Conservation (phyloP, 495 filamentous ascomycete species). For the Immersiella caudata region DNA sequence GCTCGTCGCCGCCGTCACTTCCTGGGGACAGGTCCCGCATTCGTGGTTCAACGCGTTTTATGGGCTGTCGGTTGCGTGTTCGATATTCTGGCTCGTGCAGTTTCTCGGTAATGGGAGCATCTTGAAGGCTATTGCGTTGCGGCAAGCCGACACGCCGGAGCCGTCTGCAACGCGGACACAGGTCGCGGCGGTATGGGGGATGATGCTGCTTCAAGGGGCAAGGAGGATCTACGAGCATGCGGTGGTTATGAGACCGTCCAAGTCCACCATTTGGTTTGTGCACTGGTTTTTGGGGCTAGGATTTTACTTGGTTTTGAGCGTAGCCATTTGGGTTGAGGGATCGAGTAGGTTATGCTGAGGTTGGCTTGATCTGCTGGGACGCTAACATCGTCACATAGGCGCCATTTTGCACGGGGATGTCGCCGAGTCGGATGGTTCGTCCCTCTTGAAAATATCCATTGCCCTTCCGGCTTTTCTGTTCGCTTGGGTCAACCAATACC, state of each 20-base stretch:
- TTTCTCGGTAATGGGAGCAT: slow-evolving; percentile 59
- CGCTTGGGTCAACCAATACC: slow-evolving; percentile 77
- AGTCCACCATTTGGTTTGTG: slow-evolving; percentile 75
- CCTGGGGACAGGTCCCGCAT: slow-evolving; percentile 69
- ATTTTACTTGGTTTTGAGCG: slow-evolving; percentile 72
- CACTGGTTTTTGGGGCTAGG: slow-evolving; percentile 78
- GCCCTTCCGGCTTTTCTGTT: slow-evolving; percentile 68
- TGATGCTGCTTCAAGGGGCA: slow-evolving; percentile 73
- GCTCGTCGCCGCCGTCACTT: slow-evolving; percentile 37
- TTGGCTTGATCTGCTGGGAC: slow-evolving; percentile 15
- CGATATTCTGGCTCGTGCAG: slow-evolving; percentile 76
- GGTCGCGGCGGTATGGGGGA: slow-evolving; percentile 64
- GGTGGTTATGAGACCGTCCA: slow-evolving; percentile 62
- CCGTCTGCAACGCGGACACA: slow-evolving; percentile 65
- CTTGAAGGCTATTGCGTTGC: slow-evolving; percentile 46
- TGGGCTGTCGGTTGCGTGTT: slow-evolving; percentile 66
- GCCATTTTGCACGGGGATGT: slow-evolving; percentile 36
- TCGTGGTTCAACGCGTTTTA: slow-evolving; percentile 90
- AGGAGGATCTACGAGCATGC: slow-evolving; percentile 76
- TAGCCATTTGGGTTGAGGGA: slow-evolving; percentile 87
- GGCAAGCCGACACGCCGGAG: slow-evolving; percentile 30
- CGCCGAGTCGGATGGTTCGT: slow-evolving; percentile 42
- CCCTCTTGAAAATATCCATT: slow-evolving; percentile 62
- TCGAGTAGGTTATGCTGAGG: slow-evolving; percentile 55
- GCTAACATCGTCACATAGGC: slow-evolving; percentile 22